Conservation (phyloP, 495 filamentous ascomycete species). For the Umbilicaria muhlenbergii region DNA sequence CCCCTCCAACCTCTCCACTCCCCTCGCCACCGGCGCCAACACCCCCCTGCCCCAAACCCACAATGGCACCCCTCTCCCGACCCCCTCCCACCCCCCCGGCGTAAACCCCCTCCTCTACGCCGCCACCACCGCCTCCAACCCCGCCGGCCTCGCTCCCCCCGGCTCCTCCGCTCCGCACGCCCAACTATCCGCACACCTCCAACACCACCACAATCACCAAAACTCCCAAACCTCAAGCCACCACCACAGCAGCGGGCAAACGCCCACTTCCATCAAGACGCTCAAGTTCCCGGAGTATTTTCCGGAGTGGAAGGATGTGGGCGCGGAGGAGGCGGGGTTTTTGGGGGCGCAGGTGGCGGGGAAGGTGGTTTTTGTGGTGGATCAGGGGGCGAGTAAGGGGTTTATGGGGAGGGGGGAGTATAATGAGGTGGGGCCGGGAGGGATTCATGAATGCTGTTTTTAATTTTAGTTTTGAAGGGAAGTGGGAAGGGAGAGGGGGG, state of each 20-base stretch:
- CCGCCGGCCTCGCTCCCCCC: slow-evolving; percentile 19
- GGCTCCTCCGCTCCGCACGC: slow-evolving; percentile 4
- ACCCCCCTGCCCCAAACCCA: slow-evolving; percentile 47
- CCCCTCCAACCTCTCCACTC: slow-evolving; percentile 78
- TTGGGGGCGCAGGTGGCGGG: slow-evolving; percentile 67
- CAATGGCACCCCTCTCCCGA: slow-evolving; percentile 21
- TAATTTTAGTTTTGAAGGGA: background rate
- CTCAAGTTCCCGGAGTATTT: slow-evolving; percentile 75
- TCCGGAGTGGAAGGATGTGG: slow-evolving; percentile 81
- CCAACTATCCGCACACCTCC: slow-evolving; percentile 10
- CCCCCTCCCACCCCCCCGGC: slow-evolving; percentile 31
- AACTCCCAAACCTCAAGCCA: slow-evolving; percentile 14
- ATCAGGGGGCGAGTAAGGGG: slow-evolving; percentile 52
- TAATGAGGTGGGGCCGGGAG: slow-evolving; percentile 59
- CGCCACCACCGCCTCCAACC: slow-evolving; percentile 62
- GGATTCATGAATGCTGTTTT: slow-evolving; percentile 40
- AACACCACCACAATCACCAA: slow-evolving; percentile 27
- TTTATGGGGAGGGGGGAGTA: slow-evolving; percentile 62
- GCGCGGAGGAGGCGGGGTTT: slow-evolving; percentile 62
- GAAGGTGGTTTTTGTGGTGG: slow-evolving; percentile 57
- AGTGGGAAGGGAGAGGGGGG: too few relatives aligned
- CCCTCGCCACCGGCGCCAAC: slow-evolving; percentile 77
- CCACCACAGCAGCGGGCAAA: slow-evolving; percentile 73
- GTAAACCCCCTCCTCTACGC: slow-evolving; percentile 89
- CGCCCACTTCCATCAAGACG: slow-evolving; percentile 70